A percentile compares a stretch with the other conserved stretches of the same genome.
These are phyloP conservation scores for Aspergillus costaricaensis DNA, from an alignment of 2,329 filamentous ascomycete species.

Conservation along the genomic window DNA sequence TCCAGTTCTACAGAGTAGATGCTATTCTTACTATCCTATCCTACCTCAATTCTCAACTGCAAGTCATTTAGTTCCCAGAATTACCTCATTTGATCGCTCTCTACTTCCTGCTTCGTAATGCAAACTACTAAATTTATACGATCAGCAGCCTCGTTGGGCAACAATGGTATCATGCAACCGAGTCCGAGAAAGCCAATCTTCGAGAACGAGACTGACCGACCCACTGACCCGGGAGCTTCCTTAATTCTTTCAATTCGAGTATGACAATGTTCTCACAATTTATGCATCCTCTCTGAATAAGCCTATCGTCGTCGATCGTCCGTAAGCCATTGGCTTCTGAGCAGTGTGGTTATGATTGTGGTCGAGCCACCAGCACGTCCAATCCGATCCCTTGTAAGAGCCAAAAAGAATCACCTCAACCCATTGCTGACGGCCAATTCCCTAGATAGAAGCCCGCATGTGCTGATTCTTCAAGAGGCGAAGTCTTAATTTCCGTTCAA, in stretches of 20 bases:
- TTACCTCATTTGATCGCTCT: background rate
- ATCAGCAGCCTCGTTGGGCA: conserved; percentile 17
- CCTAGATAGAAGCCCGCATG: background rate
- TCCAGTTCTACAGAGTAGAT: background rate
- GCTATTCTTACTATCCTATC: conserved; percentile 5
- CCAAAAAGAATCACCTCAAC: background rate
- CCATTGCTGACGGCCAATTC: background rate
- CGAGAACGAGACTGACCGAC: conserved; percentile 4
- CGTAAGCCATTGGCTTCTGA: background rate
- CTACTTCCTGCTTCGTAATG: background rate
- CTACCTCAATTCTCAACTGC: background rate
- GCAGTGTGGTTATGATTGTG: background rate
- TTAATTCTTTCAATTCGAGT: background rate
- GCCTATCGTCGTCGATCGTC: background rate
- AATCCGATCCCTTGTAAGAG: background rate
- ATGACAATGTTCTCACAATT: background rate
- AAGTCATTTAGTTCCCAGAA: background rate
- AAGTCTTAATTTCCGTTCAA: conserved; percentile 1
- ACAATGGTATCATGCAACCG: conserved; percentile 17
- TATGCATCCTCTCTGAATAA: background rate
- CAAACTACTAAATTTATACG: conserved; percentile 11
- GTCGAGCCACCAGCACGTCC: background rate
- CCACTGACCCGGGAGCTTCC: background rate
- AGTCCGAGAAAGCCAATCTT: conserved; percentile 11
- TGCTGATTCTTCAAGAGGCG: background rate